phyloP scores from a whole-genome alignment of 768 basidiomycete species.

The Saitozyma podzolica region DNA sequence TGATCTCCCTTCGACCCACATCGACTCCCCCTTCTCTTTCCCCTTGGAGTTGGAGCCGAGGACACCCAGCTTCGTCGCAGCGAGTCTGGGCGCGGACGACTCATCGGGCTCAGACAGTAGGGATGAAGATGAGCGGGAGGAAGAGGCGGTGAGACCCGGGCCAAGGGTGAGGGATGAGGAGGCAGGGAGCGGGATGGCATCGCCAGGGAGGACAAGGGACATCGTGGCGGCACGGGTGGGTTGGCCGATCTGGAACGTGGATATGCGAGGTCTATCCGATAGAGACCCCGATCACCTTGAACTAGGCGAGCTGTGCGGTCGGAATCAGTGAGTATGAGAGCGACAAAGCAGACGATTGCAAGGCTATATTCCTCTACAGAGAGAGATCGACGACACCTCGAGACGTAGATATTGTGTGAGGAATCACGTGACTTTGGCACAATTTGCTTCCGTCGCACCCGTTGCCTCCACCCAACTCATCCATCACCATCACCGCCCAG shows the following conservation, averaged over 20 bases:
- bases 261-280: neutral
- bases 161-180: conserved; percentile 66
- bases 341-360: too few relatives aligned
- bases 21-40: conserved; percentile 56
- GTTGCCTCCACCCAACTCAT: too few relatives aligned
- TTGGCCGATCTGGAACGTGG: neutral
- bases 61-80: conserved; percentile 40
- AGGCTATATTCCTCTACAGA: too few relatives aligned
- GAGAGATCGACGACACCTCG: too few relatives aligned
- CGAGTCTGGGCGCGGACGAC: conserved; percentile 51
- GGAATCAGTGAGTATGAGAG: too few relatives aligned
- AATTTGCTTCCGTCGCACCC: too few relatives aligned
- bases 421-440: too few relatives aligned
- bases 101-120: conserved; percentile 6
- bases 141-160: conserved; percentile 64
- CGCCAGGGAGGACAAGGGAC: conserved; percentile 74
- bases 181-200: conserved; percentile 63
- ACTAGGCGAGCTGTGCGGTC: too few relatives aligned
- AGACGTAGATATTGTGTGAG: too few relatives aligned
- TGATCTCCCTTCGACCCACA: conserved; percentile 87
- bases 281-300: too few relatives aligned
- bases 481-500: too few relatives aligned
- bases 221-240: neutral
- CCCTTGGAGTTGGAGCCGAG: conserved; percentile 28
- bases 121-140: conserved; percentile 53